A percentile compares a stretch with the other conserved stretches of the same genome.
Evolutionary conservation across 192 early-diverging fungal genomes (phyloP).

Genomic region (Linnemannia elongata): DNA sequence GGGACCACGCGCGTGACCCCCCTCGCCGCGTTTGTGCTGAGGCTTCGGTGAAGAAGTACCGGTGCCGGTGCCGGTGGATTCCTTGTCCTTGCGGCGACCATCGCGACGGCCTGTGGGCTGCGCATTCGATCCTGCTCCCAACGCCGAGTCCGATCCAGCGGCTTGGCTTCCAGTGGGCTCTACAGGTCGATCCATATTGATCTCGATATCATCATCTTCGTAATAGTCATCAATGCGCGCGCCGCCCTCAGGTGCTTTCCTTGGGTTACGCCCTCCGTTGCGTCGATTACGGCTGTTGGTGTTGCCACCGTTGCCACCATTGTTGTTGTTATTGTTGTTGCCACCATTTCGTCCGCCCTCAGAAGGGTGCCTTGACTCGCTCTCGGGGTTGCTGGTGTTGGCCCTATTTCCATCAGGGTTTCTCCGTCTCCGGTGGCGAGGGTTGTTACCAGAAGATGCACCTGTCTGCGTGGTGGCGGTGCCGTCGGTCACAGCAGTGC

Average conservation of each 20-base stretch:
- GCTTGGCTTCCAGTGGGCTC: slow-evolving; percentile 14
- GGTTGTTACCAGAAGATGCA: slow-evolving; percentile 7
- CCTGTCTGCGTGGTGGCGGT: background rate
- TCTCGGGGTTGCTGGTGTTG: background rate
- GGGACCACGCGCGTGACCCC: background rate
- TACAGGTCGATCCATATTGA: slow-evolving; percentile 45
- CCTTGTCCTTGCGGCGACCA: slow-evolving; percentile 40
- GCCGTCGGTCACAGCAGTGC: background rate
- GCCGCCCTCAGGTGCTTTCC: slow-evolving; percentile 9
- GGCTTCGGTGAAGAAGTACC: slow-evolving; percentile 18
- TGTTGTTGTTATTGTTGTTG: slow-evolving; percentile 14
- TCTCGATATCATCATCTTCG: slow-evolving; percentile 51
- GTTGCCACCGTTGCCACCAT: background rate
- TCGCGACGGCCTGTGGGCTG: slow-evolving; percentile 26
- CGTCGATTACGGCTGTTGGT: slow-evolving; percentile 35
- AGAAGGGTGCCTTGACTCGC: background rate
- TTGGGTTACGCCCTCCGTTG: slow-evolving; percentile 28
- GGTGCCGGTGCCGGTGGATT: background rate
- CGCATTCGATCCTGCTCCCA: slow-evolving; percentile 1
- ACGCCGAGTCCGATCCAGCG: background rate
- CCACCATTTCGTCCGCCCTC: background rate
- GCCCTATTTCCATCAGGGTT: slow-evolving; percentile 18
- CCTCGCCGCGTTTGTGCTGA: slow-evolving; percentile 15
- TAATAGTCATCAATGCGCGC: slow-evolving; percentile 47
- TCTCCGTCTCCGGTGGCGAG: slow-evolving; percentile 20